Base-by-base conservation (phyloP, 2,329 filamentous ascomycete species). In the Cadophora sp. region DNA sequence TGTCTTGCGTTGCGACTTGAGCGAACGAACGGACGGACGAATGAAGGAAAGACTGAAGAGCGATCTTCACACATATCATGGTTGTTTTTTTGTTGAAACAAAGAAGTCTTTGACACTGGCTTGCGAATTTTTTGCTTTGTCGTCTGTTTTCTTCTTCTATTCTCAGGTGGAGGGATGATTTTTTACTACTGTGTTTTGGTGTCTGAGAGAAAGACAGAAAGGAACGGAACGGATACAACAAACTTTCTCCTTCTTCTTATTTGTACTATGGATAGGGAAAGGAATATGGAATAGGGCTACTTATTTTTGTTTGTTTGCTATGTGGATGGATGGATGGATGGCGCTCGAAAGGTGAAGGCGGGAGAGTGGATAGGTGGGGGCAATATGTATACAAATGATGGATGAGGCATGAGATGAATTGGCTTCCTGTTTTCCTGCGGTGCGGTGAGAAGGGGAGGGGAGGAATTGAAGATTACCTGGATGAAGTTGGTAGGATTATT, bases 191-290 rank as follows among this genome's bases (percentile, higher is more conserved):
- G 13, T 16, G 48, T 51, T 51, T 51, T 56, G n/a, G 18, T 33
- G 53, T 36, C 3, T 39, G 51, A 39, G 4, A 39, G 53, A 56
- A 39, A 22, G 24, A 30, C 3, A n/a, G 36, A 43, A 22, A 43
- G n/a, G 55, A 18, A 39, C 20, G 33, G 13, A n/a, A n/a, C n/a
- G n/a, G 30, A 41, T 30, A 59, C 56, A 13, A 43, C 22, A 43
- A 33, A n/a, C n/a, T n/a, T 55, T 36, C 30, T 36, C 2, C 30
- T 56, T 39, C 30, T 59, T 41, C 43, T 30, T 45, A 45, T 59
- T 59, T 59, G 56, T 59, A 59, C 56, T 30, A 59, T 59, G 56
- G 56, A 43, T 59, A 47, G 33, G 55, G 55, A 36, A n/a, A 7
- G 53, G 53, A n/a, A 41, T 58, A 39, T 58, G 53, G 53, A 22